These are phyloP conservation scores for Scytalidium lignicola DNA, from an alignment of 2,329 filamentous ascomycete species.

Conservation along the genomic window DNA sequence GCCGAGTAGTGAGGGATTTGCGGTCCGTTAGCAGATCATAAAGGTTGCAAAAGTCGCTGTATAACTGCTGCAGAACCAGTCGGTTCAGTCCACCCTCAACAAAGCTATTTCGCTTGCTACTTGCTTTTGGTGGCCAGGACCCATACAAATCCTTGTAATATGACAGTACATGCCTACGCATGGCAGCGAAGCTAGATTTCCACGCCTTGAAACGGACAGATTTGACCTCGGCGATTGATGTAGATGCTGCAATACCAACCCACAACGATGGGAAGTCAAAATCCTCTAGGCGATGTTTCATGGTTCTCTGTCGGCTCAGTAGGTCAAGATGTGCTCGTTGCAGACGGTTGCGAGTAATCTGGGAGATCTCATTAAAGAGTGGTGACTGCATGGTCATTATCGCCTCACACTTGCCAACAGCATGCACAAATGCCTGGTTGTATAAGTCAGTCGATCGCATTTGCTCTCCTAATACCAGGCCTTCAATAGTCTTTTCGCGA, in stretches of 20 bases:
- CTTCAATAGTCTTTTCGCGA: constrained; percentile 84
- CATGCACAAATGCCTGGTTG: constrained; percentile 87
- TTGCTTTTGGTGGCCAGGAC: constrained; percentile 87
- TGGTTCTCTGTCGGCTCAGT: constrained; percentile 62
- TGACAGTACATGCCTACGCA: constrained; percentile 58
- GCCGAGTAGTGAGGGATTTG: constrained; percentile 69
- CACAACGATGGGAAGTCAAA: constrained; percentile 93
- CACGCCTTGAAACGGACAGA: constrained; percentile 79
- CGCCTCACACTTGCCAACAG: constrained; percentile 77
- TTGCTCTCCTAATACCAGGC: constrained; percentile 79
- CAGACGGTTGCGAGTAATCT: constrained; percentile 69
- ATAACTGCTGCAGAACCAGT: constrained; percentile 73
- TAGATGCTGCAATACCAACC: constrained; percentile 80
- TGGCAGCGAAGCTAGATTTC: constrained; percentile 68
- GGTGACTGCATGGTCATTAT: constrained; percentile 62
- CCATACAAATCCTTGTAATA: constrained; percentile 64
- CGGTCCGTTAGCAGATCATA: constrained; percentile 89
- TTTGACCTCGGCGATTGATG: constrained; percentile 69
- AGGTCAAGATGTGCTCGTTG: constrained; percentile 80
- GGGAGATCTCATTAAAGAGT: constrained; percentile 65
- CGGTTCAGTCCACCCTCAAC: constrained; percentile 83
- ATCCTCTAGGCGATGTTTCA: constrained; percentile 70
- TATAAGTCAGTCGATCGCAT: constrained; percentile 81
- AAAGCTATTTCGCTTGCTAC: constrained; percentile 86
- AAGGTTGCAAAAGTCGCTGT: constrained; percentile 77